phyloP scores from a whole-genome alignment of 805 yeast genomes.

The Nakazawaea laoshanensis region DNA sequence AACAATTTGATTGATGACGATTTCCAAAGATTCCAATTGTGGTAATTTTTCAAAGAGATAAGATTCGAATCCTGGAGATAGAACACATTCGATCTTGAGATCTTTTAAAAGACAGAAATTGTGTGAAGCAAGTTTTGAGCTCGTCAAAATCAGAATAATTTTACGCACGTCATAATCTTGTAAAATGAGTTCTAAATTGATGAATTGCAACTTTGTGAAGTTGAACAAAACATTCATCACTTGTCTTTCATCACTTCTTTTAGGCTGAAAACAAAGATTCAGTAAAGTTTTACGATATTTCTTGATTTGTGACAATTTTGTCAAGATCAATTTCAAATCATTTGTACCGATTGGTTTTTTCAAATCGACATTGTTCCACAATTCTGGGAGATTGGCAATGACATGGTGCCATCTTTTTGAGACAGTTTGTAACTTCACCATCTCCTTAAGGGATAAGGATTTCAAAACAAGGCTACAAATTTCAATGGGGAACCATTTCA shows the following conservation, averaged over 20 bases:
- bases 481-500: constrained; percentile 18
- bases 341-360: not conserved
- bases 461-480: constrained; percentile 12
- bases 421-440: constrained; percentile 1
- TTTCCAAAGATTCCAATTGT: not conserved
- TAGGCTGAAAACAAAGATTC: too few species aligned
- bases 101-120: constrained; percentile 1
- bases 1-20: not conserved
- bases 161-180: constrained; percentile 1
- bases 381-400: constrained; percentile 1
- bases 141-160: constrained; percentile 1
- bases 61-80: constrained; percentile 1
- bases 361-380: constrained; percentile 4
- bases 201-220: constrained; percentile 3
- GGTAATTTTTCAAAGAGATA: not conserved
- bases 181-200: constrained; percentile 1
- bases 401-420: constrained; percentile 1
- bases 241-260: constrained; percentile 6
- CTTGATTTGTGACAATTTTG: too few species aligned
- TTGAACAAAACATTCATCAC: constrained; percentile 4
- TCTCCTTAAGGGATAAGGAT: constrained; percentile 6
- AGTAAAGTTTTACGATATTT: too few species aligned
- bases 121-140: constrained; percentile 4
- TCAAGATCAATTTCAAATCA: too few species aligned
- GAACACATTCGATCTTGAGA: constrained; percentile 1